Evolutionary conservation across 305 asterid genomes (phyloP).

Genomic region (Rubia peregrina): DNA sequence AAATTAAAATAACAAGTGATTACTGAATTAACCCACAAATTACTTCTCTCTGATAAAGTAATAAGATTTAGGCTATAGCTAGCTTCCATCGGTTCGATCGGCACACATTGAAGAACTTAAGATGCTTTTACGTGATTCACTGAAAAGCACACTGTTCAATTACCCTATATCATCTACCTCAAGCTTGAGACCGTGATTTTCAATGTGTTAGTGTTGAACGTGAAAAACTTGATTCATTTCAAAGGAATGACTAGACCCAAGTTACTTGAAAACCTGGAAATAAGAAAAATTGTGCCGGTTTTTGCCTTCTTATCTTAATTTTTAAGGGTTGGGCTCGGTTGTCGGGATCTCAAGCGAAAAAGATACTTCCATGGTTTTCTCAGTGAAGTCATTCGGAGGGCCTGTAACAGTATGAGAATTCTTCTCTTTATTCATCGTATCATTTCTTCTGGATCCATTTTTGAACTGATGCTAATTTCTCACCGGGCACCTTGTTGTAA

Average conservation of each 20-base stretch:
- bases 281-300: background rate
- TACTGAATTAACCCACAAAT: no score
- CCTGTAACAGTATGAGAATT: background rate
- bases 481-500: background rate
- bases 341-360: background rate
- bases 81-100: no score
- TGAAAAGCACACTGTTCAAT: conserved; percentile 7
- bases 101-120: conserved; percentile 75
- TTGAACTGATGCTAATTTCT: background rate
- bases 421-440: background rate
- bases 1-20: no score
- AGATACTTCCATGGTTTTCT: background rate
- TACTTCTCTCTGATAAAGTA: no score
- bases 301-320: background rate
- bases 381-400: background rate
- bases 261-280: background rate
- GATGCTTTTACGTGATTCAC: conserved; percentile 67
- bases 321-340: background rate
- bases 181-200: background rate
- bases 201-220: background rate
- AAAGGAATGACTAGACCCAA: background rate
- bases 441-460: no score
- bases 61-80: no score
- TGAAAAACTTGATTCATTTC: background rate
- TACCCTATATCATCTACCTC: conserved; percentile 4